These are phyloP conservation scores for Saccharomycopsis sp. DNA, from an alignment of 805 yeast species.

Conservation along the genomic window DNA sequence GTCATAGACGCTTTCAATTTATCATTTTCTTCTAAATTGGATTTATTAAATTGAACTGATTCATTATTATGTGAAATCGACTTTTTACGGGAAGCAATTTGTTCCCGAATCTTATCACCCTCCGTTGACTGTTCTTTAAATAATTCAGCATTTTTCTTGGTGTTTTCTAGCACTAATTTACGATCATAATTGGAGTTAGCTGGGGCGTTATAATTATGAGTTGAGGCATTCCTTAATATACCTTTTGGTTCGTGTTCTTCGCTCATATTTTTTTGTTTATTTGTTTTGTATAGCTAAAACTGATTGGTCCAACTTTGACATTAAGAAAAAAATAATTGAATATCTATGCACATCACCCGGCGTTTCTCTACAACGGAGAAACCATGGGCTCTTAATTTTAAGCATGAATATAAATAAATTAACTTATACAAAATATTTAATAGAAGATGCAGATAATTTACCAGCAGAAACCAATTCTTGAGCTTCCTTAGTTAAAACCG, in stretches of 20 bases:
- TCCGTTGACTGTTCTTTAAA: slow-evolving; percentile 27
- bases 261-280: neutral
- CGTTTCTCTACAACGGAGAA: no score
- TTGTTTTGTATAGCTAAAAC: no score
- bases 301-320: no score
- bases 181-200: slow-evolving; percentile 29
- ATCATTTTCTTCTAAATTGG: slow-evolving; percentile 55
- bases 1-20: slow-evolving; percentile 31
- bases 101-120: slow-evolving; percentile 42
- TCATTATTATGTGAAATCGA: slow-evolving; percentile 29
- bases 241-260: slow-evolving; percentile 17
- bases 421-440: slow-evolving; percentile 57
- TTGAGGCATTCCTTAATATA: slow-evolving; percentile 19
- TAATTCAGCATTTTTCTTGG: slow-evolving; percentile 63
- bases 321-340: no score
- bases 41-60: slow-evolving; percentile 78
- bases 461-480: slow-evolving; percentile 47
- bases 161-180: slow-evolving; percentile 71
- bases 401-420: no score
- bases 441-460: slow-evolving; percentile 42
- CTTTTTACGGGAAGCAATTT: slow-evolving; percentile 36
- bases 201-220: slow-evolving; percentile 13
- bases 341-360: no score
- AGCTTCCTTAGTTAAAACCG: slow-evolving; percentile 49
- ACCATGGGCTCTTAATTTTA: no score